A percentile compares a stretch with the other conserved stretches of the same genome.
phyloP scores from a whole-genome alignment of 768 basidiomycete species.

The Boletus eberwhitei region DNA sequence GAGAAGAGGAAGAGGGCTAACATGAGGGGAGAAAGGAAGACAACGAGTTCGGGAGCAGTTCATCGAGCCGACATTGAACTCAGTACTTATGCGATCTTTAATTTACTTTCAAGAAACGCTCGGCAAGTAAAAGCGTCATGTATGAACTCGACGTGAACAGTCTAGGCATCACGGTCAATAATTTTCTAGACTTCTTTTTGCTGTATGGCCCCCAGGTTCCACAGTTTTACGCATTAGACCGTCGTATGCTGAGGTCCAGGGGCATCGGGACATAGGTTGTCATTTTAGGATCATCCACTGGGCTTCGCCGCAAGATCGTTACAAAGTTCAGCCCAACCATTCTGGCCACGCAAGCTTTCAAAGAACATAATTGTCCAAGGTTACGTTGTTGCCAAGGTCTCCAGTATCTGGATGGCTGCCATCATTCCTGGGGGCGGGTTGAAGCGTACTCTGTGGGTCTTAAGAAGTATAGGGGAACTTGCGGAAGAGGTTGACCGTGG shows the following conservation, averaged over 20 bases:
- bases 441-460: conserved; percentile 9
- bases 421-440: conserved; percentile 4
- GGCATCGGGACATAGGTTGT: conserved; percentile 1
- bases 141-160: background rate
- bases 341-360: background rate
- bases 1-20: no score
- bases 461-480: conserved; percentile 8
- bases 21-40: no score
- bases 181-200: conserved; percentile 8
- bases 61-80: no score
- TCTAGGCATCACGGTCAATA: conserved; percentile 4
- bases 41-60: no score
- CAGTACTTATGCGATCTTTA: no score
- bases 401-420: conserved; percentile 10
- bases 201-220: conserved; percentile 7
- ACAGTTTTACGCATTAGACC: conserved; percentile 6
- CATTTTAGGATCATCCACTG: conserved; percentile 6
- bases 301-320: background rate
- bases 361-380: background rate
- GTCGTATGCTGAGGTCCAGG: conserved; percentile 1
- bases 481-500: conserved; percentile 4
- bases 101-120: no score
- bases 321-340: conserved; percentile 7
- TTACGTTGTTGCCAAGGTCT: conserved; percentile 1
- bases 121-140: no score